A percentile compares a stretch with the other conserved stretches of the same genome.
Evolutionary conservation across 148 eudicot species (phyloP).

Genomic region (Rhododendron williamsianum): DNA sequence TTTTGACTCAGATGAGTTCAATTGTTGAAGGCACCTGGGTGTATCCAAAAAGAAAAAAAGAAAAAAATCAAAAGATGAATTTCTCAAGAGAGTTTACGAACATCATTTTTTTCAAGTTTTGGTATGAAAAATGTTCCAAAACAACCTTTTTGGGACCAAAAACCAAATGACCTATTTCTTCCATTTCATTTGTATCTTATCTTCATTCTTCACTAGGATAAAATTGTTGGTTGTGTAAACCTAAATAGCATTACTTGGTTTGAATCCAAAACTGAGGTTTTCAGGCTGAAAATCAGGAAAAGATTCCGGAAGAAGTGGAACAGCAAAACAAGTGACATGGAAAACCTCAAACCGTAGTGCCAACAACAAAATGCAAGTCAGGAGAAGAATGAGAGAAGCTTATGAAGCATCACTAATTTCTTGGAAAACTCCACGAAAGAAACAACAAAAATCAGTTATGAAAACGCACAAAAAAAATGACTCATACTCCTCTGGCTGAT

Average conservation of each 20-base stretch:
- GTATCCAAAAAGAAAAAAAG: background rate
- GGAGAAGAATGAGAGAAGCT: background rate
- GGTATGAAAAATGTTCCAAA: background rate
- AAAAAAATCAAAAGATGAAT: background rate
- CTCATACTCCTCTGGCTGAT: background rate
- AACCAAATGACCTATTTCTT: background rate
- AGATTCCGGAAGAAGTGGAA: background rate
- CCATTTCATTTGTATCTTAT: background rate
- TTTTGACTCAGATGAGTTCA: background rate
- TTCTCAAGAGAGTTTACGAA: background rate
- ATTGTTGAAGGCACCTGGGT: background rate
- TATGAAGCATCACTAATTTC: background rate
- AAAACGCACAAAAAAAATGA: background rate
- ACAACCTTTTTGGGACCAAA: background rate
- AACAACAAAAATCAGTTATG: background rate
- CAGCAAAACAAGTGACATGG: background rate
- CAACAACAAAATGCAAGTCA: background rate
- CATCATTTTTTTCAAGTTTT: background rate
- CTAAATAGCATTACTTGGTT: background rate
- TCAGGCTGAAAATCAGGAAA: background rate
- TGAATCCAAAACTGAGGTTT: background rate
- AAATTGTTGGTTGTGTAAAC: background rate
- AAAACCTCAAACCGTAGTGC: constrained; percentile 2
- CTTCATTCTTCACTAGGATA: background rate
- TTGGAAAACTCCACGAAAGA: background rate